Percentiles rank a stretch among this genome's conserved stretches.
Evolutionary conservation across 345 rosid genomes (phyloP).

Genomic region (Iberis pinnata): DNA sequence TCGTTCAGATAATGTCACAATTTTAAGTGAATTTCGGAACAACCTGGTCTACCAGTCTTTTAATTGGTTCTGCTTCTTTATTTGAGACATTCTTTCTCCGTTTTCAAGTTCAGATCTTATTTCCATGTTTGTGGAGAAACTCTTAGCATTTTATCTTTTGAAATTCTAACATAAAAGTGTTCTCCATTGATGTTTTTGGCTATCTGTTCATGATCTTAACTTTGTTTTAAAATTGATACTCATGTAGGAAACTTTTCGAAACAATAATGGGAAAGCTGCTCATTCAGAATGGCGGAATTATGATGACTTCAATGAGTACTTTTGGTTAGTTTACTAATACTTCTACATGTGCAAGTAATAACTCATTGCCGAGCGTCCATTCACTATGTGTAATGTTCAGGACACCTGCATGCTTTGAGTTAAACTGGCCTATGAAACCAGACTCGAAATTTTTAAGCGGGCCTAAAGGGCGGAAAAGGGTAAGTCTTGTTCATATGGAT

Average conservation of each 20-base stretch:
- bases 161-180: not conserved
- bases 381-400: slow-evolving; percentile 36
- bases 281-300: slow-evolving; percentile 99
- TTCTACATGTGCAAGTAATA: slow-evolving; percentile 10
- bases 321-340: slow-evolving; percentile 48
- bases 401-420: slow-evolving; percentile 90
- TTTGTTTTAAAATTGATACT: slow-evolving; percentile 18
- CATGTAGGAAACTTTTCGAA: slow-evolving; percentile 62
- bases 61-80: slow-evolving; percentile 7
- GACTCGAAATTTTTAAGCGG: slow-evolving; percentile 47
- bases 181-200: slow-evolving; percentile 8
- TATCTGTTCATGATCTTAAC: slow-evolving; percentile 12
- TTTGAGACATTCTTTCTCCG: slow-evolving; percentile 1
- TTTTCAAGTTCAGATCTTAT: slow-evolving; percentile 3
- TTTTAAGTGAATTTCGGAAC: not conserved
- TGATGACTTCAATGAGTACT: slow-evolving; percentile 97
- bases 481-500: slow-evolving; percentile 31
- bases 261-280: slow-evolving; percentile 84
- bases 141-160: slow-evolving; percentile 9
- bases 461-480: slow-evolving; percentile 71
- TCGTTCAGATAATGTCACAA: too few species aligned
- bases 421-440: slow-evolving; percentile 67
- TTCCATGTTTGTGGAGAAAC: slow-evolving; percentile 10
- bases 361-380: slow-evolving; percentile 14
- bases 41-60: not conserved